Conservation (phyloP, 78 protist genomes). For the Pelomyxa schiedti region DNA sequence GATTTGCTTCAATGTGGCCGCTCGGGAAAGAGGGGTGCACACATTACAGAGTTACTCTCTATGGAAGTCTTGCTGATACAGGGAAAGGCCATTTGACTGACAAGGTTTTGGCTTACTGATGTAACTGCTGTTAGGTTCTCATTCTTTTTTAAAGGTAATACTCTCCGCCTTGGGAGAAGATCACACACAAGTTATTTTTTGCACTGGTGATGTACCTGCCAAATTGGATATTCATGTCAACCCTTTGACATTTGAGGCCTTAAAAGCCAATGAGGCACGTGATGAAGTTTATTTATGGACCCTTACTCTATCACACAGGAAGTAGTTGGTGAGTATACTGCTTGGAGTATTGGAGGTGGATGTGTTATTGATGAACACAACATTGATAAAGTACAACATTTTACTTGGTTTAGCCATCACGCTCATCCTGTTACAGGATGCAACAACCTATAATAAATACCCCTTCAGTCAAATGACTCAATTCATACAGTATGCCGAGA, state of each 20-base stretch:
- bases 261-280: background rate
- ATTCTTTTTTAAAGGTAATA: too few species aligned
- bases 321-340: too few species aligned
- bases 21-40: background rate
- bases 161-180: background rate
- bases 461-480: too few species aligned
- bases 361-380: background rate
- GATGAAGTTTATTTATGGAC: too few species aligned
- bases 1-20: background rate
- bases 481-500: too few species aligned
- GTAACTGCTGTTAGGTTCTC: too few species aligned
- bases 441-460: too few species aligned
- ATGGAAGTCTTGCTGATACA: background rate
- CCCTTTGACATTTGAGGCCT: background rate
- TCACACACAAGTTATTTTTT: background rate
- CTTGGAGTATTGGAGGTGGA: background rate
- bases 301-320: too few species aligned
- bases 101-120: too few species aligned
- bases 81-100: background rate
- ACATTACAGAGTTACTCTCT: background rate
- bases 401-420: too few species aligned
- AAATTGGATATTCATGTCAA: background rate
- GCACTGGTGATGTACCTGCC: background rate
- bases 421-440: too few species aligned
- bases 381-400: too few species aligned